Percentiles rank a stretch among this genome's conserved stretches.
These are phyloP conservation scores for Schizochytrium sp. DNA, from an alignment of 108 stramenopile genomes.

Conservation along the genomic window DNA sequence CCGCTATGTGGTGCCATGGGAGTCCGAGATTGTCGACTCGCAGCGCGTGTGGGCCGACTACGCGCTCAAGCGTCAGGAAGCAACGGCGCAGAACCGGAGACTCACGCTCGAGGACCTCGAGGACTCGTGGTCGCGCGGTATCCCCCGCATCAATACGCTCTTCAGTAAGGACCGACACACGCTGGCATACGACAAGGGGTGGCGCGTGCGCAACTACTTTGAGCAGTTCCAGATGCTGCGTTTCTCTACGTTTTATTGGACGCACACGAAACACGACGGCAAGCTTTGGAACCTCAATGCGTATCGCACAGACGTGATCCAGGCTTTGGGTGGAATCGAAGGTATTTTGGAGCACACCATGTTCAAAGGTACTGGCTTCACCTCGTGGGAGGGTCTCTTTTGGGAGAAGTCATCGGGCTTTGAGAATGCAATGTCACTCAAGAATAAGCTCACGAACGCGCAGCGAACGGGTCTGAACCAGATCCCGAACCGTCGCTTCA, in stretches of 20 bases:
- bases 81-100: slow-evolving; percentile 93
- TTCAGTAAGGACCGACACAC: slow-evolving; percentile 87
- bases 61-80: slow-evolving; percentile 97
- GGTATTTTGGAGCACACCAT: slow-evolving; percentile 98
- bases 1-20: slow-evolving; percentile 97
- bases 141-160: slow-evolving; percentile 97
- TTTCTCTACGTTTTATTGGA: slow-evolving; percentile 98
- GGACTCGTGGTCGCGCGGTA: slow-evolving; percentile 97
- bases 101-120: slow-evolving; percentile 97
- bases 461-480: slow-evolving; percentile 97
- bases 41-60: slow-evolving; percentile 99
- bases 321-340: slow-evolving; percentile 96
- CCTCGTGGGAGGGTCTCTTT: slow-evolving; percentile 99
- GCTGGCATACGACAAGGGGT: slow-evolving; percentile 92
- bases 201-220: slow-evolving; percentile 93
- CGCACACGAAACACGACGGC: slow-evolving; percentile 95
- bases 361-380: slow-evolving; percentile 98
- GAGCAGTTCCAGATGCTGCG: slow-evolving; percentile 92
- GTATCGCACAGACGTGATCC: slow-evolving; percentile 98
- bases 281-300: slow-evolving; percentile 99
- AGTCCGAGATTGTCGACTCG: slow-evolving; percentile 96
- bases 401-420: slow-evolving; percentile 99
- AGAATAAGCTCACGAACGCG: slow-evolving; percentile 91
- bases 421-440: slow-evolving; percentile 91
- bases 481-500: slow-evolving; percentile 98